A percentile compares a stretch with the other conserved stretches of the same genome.
These are phyloP conservation scores for Cicer chorassanicum DNA, from an alignment of 306 rosid genomes.

Conservation along the genomic window DNA sequence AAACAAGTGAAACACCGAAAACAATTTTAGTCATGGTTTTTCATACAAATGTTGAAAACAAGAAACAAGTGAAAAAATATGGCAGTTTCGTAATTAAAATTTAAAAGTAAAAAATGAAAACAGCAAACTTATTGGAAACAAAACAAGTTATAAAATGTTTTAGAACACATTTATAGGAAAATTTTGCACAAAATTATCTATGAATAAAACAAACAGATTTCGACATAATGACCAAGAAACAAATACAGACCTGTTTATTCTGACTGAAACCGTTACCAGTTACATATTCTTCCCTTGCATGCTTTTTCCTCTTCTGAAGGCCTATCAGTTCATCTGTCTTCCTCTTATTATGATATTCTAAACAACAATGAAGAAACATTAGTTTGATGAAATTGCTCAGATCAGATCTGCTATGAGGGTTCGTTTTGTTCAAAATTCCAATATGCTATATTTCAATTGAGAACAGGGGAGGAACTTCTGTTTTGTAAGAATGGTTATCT, in stretches of 20 bases:
- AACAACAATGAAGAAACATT: conserved; percentile 36
- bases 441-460: conserved; percentile 30
- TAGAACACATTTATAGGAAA: neutral
- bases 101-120: neutral
- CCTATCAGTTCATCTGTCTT: conserved; percentile 53
- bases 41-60: neutral
- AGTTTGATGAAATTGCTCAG: conserved; percentile 45
- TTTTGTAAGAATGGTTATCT: neutral
- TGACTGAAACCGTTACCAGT: conserved; percentile 42
- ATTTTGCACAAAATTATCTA: conserved; percentile 7
- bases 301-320: conserved; percentile 49
- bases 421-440: conserved; percentile 44
- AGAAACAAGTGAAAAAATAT: neutral
- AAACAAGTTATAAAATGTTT: neutral
- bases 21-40: neutral
- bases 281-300: conserved; percentile 44
- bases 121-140: neutral
- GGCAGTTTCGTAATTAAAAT: neutral
- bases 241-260: conserved; percentile 56
- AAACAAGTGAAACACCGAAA: neutral
- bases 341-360: conserved; percentile 66
- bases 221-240: conserved; percentile 38
- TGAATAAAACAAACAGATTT: conserved; percentile 9
- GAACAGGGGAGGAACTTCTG: conserved; percentile 24
- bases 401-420: conserved; percentile 43